phyloP scores from a whole-genome alignment of 352 stramenopile species.

The Globisporangium ultimum region DNA sequence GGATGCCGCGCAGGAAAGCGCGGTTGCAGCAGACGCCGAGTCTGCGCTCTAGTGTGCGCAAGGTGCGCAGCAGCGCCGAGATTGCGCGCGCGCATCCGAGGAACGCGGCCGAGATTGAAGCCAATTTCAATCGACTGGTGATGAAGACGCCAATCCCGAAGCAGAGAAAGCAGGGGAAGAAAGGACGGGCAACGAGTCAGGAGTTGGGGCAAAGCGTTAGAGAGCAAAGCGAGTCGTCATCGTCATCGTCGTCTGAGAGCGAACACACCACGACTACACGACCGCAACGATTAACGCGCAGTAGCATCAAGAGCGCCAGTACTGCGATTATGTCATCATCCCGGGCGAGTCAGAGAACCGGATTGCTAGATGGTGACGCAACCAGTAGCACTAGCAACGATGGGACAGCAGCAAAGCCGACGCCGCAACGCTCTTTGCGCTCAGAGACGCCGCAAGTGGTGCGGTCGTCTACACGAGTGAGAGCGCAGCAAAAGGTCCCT shows the following conservation, averaged over 20 bases:
- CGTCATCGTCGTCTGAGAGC: neutral
- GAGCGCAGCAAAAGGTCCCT: slow-evolving; percentile 13
- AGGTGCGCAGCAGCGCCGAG: neutral
- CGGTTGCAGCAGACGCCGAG: slow-evolving; percentile 14
- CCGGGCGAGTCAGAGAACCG: neutral
- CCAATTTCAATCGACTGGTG: slow-evolving; percentile 13
- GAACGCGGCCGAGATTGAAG: slow-evolving; percentile 11
- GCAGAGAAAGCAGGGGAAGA: neutral
- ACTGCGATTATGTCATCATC: neutral
- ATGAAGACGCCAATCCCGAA: neutral
- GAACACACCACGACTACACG: neutral
- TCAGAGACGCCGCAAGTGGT: slow-evolving; percentile 5
- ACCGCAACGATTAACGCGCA: slow-evolving; percentile 1
- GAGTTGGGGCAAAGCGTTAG: neutral
- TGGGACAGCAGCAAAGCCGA: slow-evolving; percentile 3
- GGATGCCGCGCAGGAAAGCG: slow-evolving; percentile 5
- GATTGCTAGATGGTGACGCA: slow-evolving; percentile 8
- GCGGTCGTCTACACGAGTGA: slow-evolving; percentile 14
- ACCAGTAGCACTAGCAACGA: neutral
- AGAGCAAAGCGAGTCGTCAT: neutral
- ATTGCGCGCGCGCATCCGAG: slow-evolving; percentile 1
- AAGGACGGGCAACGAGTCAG: neutral
- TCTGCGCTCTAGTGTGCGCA: neutral
- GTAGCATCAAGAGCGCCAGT: neutral
- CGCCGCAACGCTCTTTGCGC: slow-evolving; percentile 11